Evolutionary conservation across 2,329 filamentous ascomycete species (phyloP), one percentile per base, ranked within the genome.

Genomic region (Stagonosporopsis chrysanthemi): DNA sequence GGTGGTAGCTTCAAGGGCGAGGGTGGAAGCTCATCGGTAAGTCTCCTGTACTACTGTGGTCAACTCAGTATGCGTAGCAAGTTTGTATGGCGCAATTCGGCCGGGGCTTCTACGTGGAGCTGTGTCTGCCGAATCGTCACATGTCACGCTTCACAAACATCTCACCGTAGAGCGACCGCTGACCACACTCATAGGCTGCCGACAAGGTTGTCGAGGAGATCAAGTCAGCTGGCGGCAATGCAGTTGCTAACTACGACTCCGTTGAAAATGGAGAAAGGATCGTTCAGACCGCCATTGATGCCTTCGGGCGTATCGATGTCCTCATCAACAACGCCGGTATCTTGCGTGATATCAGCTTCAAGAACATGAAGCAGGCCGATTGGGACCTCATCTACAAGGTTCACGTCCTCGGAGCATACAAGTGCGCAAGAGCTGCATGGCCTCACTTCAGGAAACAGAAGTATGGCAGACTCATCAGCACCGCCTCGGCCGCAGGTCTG

Each of bases 321-420:
- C 88, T 99, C 70, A 89, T 99, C 80, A 99, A 99, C 85, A 99
- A 98, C 76, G 95, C 95, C 60, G 94, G 95, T 73, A 98, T 98
- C 74, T 84, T 97, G 59, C 90, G 94, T 60, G 93, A 98, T 81
- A 79, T 98, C 75, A 94, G 91, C 84, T 98, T 99, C 83, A 97
- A 97, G 86, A 98, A 98, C 81, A 96, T 98, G 86, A 95, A 90
- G 78, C 95, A 99, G 77, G 81, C 90, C 75, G 95, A 99, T 78
- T 99, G 95, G 95, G 94, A 99, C 76, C 81, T 97, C 67, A 90
- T 97, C 76, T 91, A 94, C 79, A 89, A 88, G 76, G 94, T 98
- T 56, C 94, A 99, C 79, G 88, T 97, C 70, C 90, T 88, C 75
- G 95, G 95, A 69, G 89, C 92, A 72, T 99, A 96, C 85, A 98